A percentile compares a stretch with the other conserved stretches of the same genome.
Evolutionary conservation across 2,329 filamentous ascomycete species (phyloP).

Genomic region (Zymoseptoria passerinii): DNA sequence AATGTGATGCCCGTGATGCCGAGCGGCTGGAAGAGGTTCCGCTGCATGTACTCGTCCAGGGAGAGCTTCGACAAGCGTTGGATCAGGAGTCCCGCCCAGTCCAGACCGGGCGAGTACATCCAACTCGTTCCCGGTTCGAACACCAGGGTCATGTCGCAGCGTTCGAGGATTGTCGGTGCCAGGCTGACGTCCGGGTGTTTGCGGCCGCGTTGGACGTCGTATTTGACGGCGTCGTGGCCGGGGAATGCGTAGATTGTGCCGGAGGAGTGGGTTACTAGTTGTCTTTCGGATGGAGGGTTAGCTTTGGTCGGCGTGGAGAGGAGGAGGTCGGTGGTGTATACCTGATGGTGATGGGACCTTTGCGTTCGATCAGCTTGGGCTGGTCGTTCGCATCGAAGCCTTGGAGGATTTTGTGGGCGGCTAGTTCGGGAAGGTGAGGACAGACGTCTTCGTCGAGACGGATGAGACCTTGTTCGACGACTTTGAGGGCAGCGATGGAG

Average conservation of each 20-base stretch:
- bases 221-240: constrained; percentile 28
- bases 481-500: constrained; percentile 46
- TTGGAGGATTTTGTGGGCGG: constrained; percentile 40
- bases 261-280: constrained; percentile 46
- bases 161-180: constrained; percentile 33
- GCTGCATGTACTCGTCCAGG: constrained; percentile 38
- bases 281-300: constrained; percentile 14
- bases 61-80: constrained; percentile 39
- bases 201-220: constrained; percentile 11
- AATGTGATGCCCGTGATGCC: constrained; percentile 32
- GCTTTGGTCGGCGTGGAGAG: neutral
- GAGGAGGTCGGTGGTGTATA: neutral
- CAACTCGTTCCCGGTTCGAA: constrained; percentile 47
- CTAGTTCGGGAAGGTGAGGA: constrained; percentile 41
- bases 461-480: constrained; percentile 46
- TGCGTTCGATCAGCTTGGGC: constrained; percentile 25
- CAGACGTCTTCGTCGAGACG: constrained; percentile 41
- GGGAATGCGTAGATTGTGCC: constrained; percentile 41
- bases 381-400: constrained; percentile 38
- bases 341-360: constrained; percentile 42
- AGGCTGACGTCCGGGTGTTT: neutral
- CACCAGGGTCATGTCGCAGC: constrained; percentile 38
- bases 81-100: constrained; percentile 48
- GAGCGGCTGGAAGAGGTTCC: constrained; percentile 40
- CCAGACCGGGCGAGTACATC: constrained; percentile 42